Base-by-base conservation (phyloP, 495 filamentous ascomycete species). In the Neurospora sublineolata region DNA sequence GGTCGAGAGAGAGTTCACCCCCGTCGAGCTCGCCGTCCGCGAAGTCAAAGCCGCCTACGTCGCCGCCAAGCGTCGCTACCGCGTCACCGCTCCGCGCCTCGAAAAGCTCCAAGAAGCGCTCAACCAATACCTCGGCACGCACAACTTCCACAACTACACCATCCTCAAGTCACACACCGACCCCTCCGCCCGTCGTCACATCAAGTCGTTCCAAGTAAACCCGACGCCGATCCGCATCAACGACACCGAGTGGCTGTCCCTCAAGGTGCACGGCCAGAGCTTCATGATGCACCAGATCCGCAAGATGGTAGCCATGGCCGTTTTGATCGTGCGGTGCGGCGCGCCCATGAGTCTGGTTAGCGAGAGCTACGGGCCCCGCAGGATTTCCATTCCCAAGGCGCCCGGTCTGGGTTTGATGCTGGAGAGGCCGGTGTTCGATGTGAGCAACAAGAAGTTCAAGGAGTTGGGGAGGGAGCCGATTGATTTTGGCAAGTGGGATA, bases 261-360 rank as follows among this genome's bases (percentile, higher is more conserved):
- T 98, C 70, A 97, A 96, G 75, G 93, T 99, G 20, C 96, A 98
- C 80, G 95, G 95, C 0, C 95, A 99, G 81, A 93, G 90, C 72
- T 99, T 99, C 86, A 99, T 99, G 95, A 99, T 99, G 95, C 95
- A 99, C 79, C 95, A 99, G 81, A 99, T 99, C 80, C 91, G 95
- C 72, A 97, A 97, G 81, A 99, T 99, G 95, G 92, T 99, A 18
- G 92, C 90, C 73, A 94, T 98, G 93, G 92, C 89, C 42, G 86
- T 93, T 10, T 86, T 99, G 70, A 83, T 93, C 5, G 89, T 94
- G 3, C 89, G 95, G 52, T 93, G 91, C 79, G 96, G 93, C 58
- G 88, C 89, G 46, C 84, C 88, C 14, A 83, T 89, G 27, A 79
- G 82, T 4, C 85, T 88, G 37, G 93, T 98, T 71, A 75, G 79